A percentile compares a stretch with the other conserved stretches of the same genome.
Conservation (phyloP, 2,329 filamentous ascomycete species). For the Fusarium fujikuroi region DNA sequence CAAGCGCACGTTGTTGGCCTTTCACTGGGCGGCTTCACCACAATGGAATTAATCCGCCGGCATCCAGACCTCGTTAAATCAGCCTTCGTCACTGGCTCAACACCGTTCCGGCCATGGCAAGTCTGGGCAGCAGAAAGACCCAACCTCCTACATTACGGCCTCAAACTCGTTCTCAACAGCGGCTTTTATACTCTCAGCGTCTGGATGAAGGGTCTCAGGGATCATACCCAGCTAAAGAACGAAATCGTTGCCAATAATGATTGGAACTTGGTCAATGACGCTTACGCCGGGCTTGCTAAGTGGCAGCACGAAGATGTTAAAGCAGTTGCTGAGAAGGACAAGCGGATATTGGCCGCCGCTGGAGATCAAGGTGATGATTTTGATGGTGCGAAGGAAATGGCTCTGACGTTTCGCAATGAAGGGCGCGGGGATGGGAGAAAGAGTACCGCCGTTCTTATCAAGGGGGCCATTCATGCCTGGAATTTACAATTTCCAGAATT, state of each 20-base stretch:
- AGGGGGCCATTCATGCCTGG: constrained; percentile 49
- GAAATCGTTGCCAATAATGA: constrained; percentile 50
- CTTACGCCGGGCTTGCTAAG: constrained; percentile 37
- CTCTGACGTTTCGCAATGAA: neutral
- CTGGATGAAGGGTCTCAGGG: constrained; percentile 42
- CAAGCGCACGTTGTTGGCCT: constrained; percentile 55
- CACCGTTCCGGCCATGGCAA: constrained; percentile 47
- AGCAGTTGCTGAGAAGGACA: constrained; percentile 27
- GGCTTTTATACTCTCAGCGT: constrained; percentile 44
- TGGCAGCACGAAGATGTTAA: constrained; percentile 42
- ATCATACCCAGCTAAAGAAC: constrained; percentile 45
- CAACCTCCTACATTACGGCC: constrained; percentile 41
- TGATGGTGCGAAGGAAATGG: constrained; percentile 37
- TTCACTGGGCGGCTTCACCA: constrained; percentile 51
- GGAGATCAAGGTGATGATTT: constrained; percentile 51
- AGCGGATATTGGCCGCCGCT: constrained; percentile 43
- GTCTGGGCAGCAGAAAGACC: constrained; percentile 44
- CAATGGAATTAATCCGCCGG: constrained; percentile 8
- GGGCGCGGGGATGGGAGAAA: neutral
- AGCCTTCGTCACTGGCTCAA: constrained; percentile 45
- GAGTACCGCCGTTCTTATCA: neutral
- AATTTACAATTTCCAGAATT: constrained; percentile 54
- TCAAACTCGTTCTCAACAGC: constrained; percentile 41
- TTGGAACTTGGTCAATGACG: constrained; percentile 41
- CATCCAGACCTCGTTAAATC: constrained; percentile 32